Evolutionary conservation across 2,329 filamentous ascomycete species (phyloP), one percentile per base, ranked within the genome.

Genomic region (Teratosphaeria destructans): DNA sequence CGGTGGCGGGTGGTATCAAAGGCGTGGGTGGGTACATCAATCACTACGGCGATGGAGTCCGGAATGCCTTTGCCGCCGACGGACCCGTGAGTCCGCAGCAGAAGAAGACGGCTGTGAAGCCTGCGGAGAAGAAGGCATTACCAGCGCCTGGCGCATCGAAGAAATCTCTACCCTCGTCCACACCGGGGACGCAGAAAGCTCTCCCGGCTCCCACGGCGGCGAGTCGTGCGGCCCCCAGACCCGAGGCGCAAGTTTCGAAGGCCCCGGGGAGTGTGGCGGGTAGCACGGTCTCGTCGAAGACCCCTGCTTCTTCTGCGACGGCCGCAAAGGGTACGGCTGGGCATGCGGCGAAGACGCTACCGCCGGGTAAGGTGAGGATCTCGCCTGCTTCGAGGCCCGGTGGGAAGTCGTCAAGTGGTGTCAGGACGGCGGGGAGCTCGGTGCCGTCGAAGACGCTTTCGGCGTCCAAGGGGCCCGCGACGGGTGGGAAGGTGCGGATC

Each of bases 21-120:
- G 68, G 70, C 35, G 67, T 72, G 5, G 72, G 72, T 26, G 64
- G 66, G 34, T 70, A 67, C 54, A 70, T 74, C 65, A 72, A 73
- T 59, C 61, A 58, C 53, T 73, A 73, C 61, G 72, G 72, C 57
- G 62, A 71, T 49, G 61, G 62, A 19, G 66, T 73, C 39, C 66
- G 65, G 58, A 65, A 62, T 26, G 64, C 68, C 3, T 69, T 70
- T 55, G 68, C 71, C 7, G 68, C 71, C 19, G 67, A 70, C 53
- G 68, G 70, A 10, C 67, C 66, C 27, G 61, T 61, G 23, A 59
- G 59, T 14, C 62, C 54, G 8, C 57, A 62, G 60, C 68, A 67
- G 27, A 54, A n/a, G 60, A 69, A 70, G 58, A 64, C 63, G 0
- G 61, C 67, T 0, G 66, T 65, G 35, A 49, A 52, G 26, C n/a